phyloP scores from a whole-genome alignment of 2,329 filamentous ascomycete species.

The Beauveria asiatica region DNA sequence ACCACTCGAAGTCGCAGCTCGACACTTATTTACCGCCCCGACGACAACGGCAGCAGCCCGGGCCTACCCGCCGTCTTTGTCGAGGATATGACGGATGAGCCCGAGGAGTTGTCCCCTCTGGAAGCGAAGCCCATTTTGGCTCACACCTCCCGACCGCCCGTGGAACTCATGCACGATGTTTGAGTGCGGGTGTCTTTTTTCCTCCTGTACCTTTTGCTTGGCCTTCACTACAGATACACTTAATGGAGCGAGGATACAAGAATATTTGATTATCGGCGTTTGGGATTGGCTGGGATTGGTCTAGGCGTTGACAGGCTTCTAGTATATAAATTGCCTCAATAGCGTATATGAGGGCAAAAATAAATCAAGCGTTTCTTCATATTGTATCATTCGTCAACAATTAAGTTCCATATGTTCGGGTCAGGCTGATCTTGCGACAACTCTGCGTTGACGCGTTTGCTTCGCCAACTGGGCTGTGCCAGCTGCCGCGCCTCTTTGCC shows the following conservation, averaged over 20 bases:
- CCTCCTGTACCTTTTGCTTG: neutral
- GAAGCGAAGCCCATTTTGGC: constrained; percentile 43
- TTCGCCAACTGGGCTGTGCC: neutral
- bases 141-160: constrained; percentile 54
- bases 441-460: neutral
- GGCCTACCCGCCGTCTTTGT: constrained; percentile 57
- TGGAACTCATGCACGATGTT: constrained; percentile 52
- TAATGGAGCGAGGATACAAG: neutral
- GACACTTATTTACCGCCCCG: constrained; percentile 57
- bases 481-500: neutral
- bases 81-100: constrained; percentile 56
- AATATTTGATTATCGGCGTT: constrained; percentile 3
- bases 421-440: neutral
- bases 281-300: neutral
- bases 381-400: neutral
- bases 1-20: constrained; percentile 49
- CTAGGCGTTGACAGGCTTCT: neutral
- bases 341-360: neutral
- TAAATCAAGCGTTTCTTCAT: neutral
- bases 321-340: neutral
- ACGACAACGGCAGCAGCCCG: constrained; percentile 44
- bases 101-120: constrained; percentile 35
- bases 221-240: neutral
- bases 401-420: neutral
- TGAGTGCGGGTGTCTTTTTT: constrained; percentile 13